phyloP scores from a whole-genome alignment of 495 filamentous ascomycete genomes.

The Penicillium macrosclerotiorum region DNA sequence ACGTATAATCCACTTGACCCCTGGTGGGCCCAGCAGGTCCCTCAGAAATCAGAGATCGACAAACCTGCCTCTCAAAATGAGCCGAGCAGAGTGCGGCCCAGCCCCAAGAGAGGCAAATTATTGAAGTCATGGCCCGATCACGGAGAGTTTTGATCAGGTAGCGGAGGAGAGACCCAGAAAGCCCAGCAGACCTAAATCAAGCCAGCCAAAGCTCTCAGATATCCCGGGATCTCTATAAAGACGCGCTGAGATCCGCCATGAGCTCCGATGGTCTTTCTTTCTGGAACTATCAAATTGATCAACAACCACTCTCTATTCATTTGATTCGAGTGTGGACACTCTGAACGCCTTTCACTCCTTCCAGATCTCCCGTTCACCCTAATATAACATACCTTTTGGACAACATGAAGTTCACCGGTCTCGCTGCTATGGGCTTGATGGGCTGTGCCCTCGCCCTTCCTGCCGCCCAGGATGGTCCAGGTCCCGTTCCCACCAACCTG shows the following conservation, averaged over 20 bases:
- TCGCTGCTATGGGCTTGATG: constrained; percentile 24
- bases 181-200: background rate
- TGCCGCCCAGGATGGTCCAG: no score
- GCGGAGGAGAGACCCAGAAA: no score
- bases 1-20: constrained; percentile 1
- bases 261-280: background rate
- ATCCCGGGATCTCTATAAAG: constrained; percentile 14
- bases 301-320: background rate
- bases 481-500: no score
- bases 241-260: background rate
- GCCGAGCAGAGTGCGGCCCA: constrained; percentile 3
- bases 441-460: constrained; percentile 28
- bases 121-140: constrained; percentile 20
- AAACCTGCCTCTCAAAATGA: background rate
- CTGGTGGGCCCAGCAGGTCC: constrained; percentile 2
- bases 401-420: constrained; percentile 23
- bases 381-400: background rate
- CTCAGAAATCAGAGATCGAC: constrained; percentile 16
- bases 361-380: background rate
- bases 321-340: background rate
- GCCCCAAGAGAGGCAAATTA: constrained; percentile 3
- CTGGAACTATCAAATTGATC: background rate
- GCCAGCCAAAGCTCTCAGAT: background rate
- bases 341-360: background rate
- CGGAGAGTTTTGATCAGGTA: constrained; percentile 9